Evolutionary conservation across 495 filamentous ascomycete genomes (phyloP).

Genomic region (Aspergillus affinis): DNA sequence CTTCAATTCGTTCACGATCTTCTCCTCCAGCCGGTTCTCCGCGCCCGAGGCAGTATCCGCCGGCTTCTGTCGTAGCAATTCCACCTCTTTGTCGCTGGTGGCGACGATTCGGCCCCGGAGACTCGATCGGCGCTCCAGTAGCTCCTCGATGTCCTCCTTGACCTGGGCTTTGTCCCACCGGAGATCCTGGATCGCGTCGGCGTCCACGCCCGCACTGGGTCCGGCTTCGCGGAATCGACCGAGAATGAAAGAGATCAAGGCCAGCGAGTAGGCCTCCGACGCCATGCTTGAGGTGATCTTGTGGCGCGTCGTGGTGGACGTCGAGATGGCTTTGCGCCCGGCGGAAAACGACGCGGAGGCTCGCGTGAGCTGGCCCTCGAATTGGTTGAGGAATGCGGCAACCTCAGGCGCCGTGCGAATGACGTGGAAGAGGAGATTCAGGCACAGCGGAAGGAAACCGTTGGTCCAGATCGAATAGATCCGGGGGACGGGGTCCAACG

Average conservation of each 20-base stretch:
- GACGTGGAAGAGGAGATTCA: slow-evolving; percentile 84
- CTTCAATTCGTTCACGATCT: slow-evolving; percentile 62
- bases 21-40: slow-evolving; percentile 70
- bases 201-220: slow-evolving; percentile 54
- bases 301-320: slow-evolving; percentile 30
- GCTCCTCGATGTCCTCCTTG: slow-evolving; percentile 76
- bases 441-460: slow-evolving; percentile 82
- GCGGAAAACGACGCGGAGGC: slow-evolving; percentile 61
- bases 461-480: slow-evolving; percentile 83
- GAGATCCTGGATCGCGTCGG: slow-evolving; percentile 61
- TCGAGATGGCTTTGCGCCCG: slow-evolving; percentile 34
- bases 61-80: slow-evolving; percentile 55
- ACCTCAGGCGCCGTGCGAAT: slow-evolving; percentile 80
- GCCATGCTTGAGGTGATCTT: slow-evolving; percentile 68
- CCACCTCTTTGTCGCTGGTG: slow-evolving; percentile 67
- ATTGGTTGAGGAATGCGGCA: slow-evolving; percentile 80
- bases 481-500: slow-evolving; percentile 58
- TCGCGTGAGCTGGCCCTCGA: slow-evolving; percentile 67
- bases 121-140: slow-evolving; percentile 59
- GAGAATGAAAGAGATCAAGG: slow-evolving; percentile 68
- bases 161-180: slow-evolving; percentile 69
- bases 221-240: slow-evolving; percentile 59
- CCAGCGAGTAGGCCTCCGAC: slow-evolving; percentile 73
- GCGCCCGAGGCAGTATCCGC: slow-evolving; percentile 30
- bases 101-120: slow-evolving; percentile 70